phyloP scores from a whole-genome alignment of 768 basidiomycete genomes.

The Pleurotus salmoneostramineus region DNA sequence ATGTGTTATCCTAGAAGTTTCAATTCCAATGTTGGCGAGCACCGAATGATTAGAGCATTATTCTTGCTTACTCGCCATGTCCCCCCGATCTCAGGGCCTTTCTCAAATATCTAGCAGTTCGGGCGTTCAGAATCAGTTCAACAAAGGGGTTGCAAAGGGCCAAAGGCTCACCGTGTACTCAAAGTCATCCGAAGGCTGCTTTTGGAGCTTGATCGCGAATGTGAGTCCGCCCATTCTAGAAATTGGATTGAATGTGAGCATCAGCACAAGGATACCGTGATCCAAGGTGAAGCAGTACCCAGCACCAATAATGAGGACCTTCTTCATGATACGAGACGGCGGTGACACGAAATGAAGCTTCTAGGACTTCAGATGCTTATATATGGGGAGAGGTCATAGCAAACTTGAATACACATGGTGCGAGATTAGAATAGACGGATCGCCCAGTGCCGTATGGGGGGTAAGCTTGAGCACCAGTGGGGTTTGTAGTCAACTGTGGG shows the following conservation, averaged over 20 bases:
- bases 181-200: constrained; percentile 23
- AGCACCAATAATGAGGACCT: not conserved
- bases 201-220: constrained; percentile 36
- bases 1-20: constrained; percentile 21
- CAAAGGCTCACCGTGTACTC: constrained; percentile 32
- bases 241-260: not conserved
- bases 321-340: not conserved
- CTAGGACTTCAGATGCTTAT: not conserved
- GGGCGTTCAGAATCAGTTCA: not conserved
- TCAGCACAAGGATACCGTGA: not conserved
- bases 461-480: too few species aligned
- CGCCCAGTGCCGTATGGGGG: too few species aligned
- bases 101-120: constrained; percentile 41
- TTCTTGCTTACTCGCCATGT: constrained; percentile 39
- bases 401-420: too few species aligned
- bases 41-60: not conserved
- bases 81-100: constrained; percentile 40
- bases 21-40: not conserved
- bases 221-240: constrained; percentile 38
- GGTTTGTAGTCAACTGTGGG: too few species aligned
- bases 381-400: too few species aligned
- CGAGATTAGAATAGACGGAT: too few species aligned
- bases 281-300: not conserved
- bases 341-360: not conserved
- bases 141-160: constrained; percentile 5